Evolutionary conservation across 495 filamentous ascomycete genomes (phyloP).

Genomic region (Penicillium canescens): DNA sequence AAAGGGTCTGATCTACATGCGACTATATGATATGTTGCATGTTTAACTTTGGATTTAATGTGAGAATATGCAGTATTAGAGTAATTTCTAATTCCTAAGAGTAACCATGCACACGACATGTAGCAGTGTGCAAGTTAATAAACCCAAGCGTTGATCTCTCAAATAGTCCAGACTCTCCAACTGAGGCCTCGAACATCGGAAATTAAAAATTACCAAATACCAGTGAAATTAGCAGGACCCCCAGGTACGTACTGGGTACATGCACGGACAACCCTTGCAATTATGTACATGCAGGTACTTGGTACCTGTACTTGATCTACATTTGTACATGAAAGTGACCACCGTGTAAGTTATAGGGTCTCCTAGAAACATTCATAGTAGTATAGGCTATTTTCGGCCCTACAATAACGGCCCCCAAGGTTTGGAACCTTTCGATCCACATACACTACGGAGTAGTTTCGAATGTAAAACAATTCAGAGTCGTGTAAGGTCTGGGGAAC

Average conservation of each 20-base stretch:
- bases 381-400: constrained; percentile 2
- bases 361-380: background rate
- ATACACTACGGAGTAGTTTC: too few species aligned
- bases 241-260: background rate
- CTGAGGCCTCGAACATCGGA: background rate
- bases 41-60: too few species aligned
- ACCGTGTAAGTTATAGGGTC: background rate
- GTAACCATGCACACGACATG: constrained; percentile 22
- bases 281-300: background rate
- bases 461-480: too few species aligned
- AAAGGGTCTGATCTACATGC: background rate
- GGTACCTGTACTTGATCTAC: background rate
- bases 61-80: too few species aligned
- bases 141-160: background rate
- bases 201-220: background rate
- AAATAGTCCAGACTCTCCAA: too few species aligned
- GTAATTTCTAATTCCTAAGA: background rate
- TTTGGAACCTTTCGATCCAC: too few species aligned
- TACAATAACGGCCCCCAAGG: too few species aligned
- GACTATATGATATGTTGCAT: background rate
- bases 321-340: background rate
- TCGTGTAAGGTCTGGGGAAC: too few species aligned
- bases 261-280: background rate
- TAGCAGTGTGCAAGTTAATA: background rate
- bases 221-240: constrained; percentile 3